Conservation (phyloP, 192 early-diverging fungal species). For the Funneliformis geosporum region DNA sequence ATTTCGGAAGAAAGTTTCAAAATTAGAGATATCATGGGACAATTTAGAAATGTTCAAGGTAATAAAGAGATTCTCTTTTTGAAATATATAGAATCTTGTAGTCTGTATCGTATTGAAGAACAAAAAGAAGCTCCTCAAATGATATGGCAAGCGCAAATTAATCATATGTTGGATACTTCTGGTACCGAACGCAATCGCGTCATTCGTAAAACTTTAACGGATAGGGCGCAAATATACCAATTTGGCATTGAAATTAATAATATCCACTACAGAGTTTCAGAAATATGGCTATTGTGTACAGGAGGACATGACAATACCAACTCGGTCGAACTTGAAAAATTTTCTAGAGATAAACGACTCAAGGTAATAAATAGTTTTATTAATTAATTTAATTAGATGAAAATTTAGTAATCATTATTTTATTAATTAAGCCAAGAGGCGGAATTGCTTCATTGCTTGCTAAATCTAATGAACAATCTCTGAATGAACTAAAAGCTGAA, state of each 20-base stretch:
- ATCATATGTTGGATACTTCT: too few relatives aligned
- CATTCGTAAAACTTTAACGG: too few relatives aligned
- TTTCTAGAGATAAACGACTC: background rate
- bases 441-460: slow-evolving; percentile 1
- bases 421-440: background rate
- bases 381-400: background rate
- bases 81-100: background rate
- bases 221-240: background rate
- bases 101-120: background rate
- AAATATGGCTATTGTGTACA: background rate
- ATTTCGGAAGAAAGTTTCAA: background rate
- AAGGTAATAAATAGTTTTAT: background rate
- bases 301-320: background rate
- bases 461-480: background rate
- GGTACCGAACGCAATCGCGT: too few relatives aligned
- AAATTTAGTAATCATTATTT: background rate
- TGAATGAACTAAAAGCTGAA: background rate
- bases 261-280: background rate
- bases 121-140: background rate
- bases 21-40: background rate
- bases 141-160: background rate
- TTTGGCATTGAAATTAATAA: background rate
- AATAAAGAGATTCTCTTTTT: slow-evolving; percentile 8
- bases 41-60: background rate
- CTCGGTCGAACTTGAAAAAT: background rate